These are phyloP conservation scores for Penicillium frequentans DNA, from an alignment of 2,329 filamentous ascomycete genomes.

Conservation along the genomic window DNA sequence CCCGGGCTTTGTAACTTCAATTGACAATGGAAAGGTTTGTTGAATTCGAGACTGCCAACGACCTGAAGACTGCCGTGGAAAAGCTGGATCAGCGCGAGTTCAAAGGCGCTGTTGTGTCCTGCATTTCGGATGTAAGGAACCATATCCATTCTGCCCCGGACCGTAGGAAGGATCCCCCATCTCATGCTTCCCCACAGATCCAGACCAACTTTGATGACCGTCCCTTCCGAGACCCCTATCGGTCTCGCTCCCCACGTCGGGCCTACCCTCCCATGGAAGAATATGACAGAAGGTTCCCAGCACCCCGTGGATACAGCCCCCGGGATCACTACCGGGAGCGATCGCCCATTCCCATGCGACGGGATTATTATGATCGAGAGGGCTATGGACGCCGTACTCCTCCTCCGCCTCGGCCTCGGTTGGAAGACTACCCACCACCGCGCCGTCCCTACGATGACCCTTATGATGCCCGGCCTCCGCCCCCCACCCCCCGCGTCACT, in stretches of 20 bases:
- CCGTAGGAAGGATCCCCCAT: conserved; percentile 24
- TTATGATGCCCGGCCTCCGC: conserved; percentile 51
- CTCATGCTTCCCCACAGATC: conserved; percentile 54
- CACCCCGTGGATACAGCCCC: conserved; percentile 79
- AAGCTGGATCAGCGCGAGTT: conserved; percentile 93
- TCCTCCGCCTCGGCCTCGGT: conserved; percentile 73
- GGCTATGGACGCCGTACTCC: conserved; percentile 76
- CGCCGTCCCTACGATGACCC: conserved; percentile 61
- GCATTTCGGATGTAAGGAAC: conserved; percentile 76
- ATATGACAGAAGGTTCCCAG: conserved; percentile 79
- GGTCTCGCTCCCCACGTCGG: conserved; percentile 78
- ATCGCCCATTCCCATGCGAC: conserved; percentile 67
- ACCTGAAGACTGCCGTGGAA: conserved; percentile 87
- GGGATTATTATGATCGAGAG: conserved; percentile 85
- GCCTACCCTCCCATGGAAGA: conserved; percentile 70
- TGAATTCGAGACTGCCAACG: conserved; percentile 90
- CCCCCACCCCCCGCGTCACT: conserved; percentile 54
- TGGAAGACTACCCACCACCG: conserved; percentile 71
- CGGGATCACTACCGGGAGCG: conserved; percentile 84
- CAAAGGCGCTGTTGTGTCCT: conserved; percentile 83
- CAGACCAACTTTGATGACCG: conserved; percentile 66
- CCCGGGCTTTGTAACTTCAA: conserved; percentile 10
- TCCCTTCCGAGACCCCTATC: conserved; percentile 63
- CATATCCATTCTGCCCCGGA: conserved; percentile 16
- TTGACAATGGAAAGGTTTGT: conserved; percentile 69